Evolutionary conservation across 805 yeast genomes (phyloP).

Genomic region (Metschnikowia reukaufii): DNA sequence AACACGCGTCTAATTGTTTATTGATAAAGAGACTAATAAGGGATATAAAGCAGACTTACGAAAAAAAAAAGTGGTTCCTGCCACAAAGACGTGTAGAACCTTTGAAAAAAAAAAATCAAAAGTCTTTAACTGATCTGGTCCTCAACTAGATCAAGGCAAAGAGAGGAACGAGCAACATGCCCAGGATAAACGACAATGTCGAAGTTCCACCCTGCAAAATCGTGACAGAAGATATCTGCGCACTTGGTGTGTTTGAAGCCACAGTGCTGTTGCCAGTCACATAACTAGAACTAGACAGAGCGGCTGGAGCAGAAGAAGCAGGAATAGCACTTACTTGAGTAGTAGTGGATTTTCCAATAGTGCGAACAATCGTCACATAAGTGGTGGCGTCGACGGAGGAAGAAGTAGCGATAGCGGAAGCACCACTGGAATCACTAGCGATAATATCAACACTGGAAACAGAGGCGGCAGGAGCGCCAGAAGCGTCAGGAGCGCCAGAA

Average conservation of each 20-base stretch:
- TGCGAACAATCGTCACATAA: neutral
- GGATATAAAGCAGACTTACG: neutral
- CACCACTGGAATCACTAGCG: neutral
- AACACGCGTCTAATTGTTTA: neutral
- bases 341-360: neutral
- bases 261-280: too few relatives aligned
- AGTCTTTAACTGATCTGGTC: too few relatives aligned
- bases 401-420: neutral
- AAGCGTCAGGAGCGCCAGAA: neutral
- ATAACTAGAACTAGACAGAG: neutral
- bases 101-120: too few relatives aligned
- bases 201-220: neutral
- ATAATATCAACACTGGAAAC: too few relatives aligned
- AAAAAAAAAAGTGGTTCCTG: neutral
- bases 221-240: neutral
- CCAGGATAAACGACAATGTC: neutral
- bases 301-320: neutral
- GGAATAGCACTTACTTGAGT: neutral
- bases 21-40: too few relatives aligned
- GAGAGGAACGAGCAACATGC: neutral
- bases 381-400: neutral
- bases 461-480: too few relatives aligned
- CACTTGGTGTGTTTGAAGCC: too few relatives aligned
- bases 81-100: neutral
- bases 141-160: neutral